A percentile compares a stretch with the other conserved stretches of the same genome.
phyloP scores from a whole-genome alignment of 1,139 yeast genomes.

The Scheffersomyces segobiensis region DNA sequence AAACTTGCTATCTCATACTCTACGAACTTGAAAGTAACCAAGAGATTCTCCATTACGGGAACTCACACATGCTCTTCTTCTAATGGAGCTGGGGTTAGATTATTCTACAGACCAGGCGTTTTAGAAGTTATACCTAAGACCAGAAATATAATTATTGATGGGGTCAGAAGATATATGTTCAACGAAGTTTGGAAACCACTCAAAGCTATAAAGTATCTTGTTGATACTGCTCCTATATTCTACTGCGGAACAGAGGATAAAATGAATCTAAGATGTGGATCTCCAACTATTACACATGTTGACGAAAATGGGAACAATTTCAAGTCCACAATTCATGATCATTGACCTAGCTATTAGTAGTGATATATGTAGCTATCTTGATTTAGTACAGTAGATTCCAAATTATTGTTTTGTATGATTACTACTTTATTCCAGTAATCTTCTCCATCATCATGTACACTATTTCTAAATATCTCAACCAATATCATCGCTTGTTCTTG shows the following conservation, averaged over 20 bases:
- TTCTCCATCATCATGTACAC: constrained; percentile 7
- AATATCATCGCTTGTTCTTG: constrained; percentile 5
- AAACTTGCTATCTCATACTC: neutral
- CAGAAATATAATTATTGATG: constrained; percentile 10
- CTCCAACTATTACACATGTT: neutral
- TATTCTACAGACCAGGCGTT: constrained; percentile 16
- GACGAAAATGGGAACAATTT: constrained; percentile 1
- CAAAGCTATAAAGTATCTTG: constrained; percentile 9
- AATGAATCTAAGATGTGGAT: constrained; percentile 16
- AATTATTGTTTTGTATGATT: constrained; percentile 15
- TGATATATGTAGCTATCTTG: neutral
- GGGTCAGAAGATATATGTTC: constrained; percentile 2
- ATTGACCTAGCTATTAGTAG: neutral
- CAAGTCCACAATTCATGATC: neutral
- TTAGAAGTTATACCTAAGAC: constrained; percentile 9
- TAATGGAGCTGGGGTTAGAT: constrained; percentile 14
- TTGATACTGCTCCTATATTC: constrained; percentile 14
- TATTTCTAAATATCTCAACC: constrained; percentile 13
- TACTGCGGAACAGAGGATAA: constrained; percentile 18
- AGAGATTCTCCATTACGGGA: constrained; percentile 11
- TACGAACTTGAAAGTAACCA: constrained; percentile 5
- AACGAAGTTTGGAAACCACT: constrained; percentile 12
- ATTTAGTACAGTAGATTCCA: neutral
- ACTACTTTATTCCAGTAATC: constrained; percentile 9
- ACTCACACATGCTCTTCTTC: constrained; percentile 14